Conservation (phyloP, 2,329 filamentous ascomycete genomes). For the Phialocephala sp. region DNA sequence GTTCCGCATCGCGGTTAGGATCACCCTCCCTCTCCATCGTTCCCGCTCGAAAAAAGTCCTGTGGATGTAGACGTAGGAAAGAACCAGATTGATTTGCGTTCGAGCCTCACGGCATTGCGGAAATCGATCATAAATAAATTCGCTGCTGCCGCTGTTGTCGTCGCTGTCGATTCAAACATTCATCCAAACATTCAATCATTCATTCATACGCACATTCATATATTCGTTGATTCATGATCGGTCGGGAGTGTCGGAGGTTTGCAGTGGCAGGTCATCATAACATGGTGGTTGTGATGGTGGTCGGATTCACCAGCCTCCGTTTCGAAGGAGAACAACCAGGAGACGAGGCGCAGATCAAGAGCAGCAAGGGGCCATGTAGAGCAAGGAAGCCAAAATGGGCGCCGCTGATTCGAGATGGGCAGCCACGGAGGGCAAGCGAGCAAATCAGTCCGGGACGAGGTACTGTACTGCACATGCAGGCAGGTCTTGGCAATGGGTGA, state of each 20-base stretch:
- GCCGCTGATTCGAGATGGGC: slow-evolving; percentile 1
- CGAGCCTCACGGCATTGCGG: background rate
- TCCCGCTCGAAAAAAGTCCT: background rate
- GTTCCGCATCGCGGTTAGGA: background rate
- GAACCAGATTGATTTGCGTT: background rate
- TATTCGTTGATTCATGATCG: background rate
- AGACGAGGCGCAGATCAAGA: background rate
- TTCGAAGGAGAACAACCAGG: background rate
- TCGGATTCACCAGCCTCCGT: background rate
- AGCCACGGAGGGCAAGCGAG: background rate
- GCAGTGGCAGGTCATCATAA: background rate
- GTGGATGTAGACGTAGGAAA: background rate
- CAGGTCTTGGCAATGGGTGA: no score
- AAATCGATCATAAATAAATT: background rate
- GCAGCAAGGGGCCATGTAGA: background rate
- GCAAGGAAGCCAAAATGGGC: background rate
- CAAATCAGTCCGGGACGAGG: background rate
- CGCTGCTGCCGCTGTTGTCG: no score
- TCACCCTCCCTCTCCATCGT: background rate
- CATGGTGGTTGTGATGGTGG: background rate
- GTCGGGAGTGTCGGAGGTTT: background rate
- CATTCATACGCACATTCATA: no score
- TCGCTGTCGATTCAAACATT: background rate
- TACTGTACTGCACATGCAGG: background rate
- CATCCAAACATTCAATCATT: no score